Evolutionary conservation across 257 asterid species (phyloP).

Genomic region (Solanum etuberosum): DNA sequence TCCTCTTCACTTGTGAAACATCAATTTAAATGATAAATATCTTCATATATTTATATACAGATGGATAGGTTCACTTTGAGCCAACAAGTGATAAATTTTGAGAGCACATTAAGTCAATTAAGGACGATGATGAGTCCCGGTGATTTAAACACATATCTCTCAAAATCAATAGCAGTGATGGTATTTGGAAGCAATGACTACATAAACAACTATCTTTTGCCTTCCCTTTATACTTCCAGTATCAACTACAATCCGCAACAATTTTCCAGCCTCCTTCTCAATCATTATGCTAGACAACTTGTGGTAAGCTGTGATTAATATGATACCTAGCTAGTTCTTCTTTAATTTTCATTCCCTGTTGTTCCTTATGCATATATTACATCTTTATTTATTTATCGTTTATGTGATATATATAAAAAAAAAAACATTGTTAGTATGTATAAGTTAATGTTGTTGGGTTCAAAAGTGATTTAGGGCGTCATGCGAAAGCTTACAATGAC

Average conservation of each 20-base stretch:
- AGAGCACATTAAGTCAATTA: conserved; percentile 47
- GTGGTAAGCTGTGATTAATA: conserved; percentile 6
- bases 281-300: conserved; percentile 64
- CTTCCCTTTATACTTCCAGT: conserved; percentile 50
- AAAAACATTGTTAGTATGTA: background rate
- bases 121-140: conserved; percentile 35
- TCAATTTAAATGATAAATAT: background rate
- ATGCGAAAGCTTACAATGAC: no score
- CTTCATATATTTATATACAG: conserved; percentile 15
- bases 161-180: conserved; percentile 44
- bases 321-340: background rate
- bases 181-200: conserved; percentile 92
- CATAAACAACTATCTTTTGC: conserved; percentile 84
- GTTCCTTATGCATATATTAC: no score
- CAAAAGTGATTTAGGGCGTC: no score
- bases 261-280: conserved; percentile 64
- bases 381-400: no score
- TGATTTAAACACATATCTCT: conserved; percentile 29
- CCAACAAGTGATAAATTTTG: conserved; percentile 79
- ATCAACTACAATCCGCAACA: conserved; percentile 56
- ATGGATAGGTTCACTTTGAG: conserved; percentile 60
- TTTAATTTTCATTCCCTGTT: background rate
- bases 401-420: background rate
- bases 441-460: background rate
- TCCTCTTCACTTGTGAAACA: background rate